Conservation (phyloP, 2,329 filamentous ascomycete species). For the Beauveria medogensis region DNA sequence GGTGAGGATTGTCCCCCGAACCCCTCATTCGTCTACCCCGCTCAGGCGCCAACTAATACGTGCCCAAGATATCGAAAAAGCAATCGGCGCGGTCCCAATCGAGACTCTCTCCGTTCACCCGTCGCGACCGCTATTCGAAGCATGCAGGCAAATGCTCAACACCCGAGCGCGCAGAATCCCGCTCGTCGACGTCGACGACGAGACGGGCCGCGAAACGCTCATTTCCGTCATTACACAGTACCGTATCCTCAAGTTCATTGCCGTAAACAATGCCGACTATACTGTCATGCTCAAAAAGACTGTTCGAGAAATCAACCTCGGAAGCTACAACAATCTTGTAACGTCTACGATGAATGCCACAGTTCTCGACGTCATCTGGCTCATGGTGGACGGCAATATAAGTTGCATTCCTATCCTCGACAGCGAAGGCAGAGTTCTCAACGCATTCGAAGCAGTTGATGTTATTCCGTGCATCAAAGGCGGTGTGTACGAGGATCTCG, state of each 20-base stretch:
- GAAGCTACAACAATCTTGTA: slow-evolving; percentile 72
- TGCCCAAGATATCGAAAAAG: slow-evolving; percentile 77
- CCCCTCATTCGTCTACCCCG: background rate
- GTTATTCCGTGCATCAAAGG: slow-evolving; percentile 95
- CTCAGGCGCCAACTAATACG: slow-evolving; percentile 4
- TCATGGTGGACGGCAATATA: slow-evolving; percentile 88
- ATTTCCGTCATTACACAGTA: slow-evolving; percentile 98
- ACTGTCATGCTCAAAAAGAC: slow-evolving; percentile 85
- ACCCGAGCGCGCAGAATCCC: slow-evolving; percentile 91
- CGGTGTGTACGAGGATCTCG: slow-evolving; percentile 83
- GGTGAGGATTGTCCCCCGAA: slow-evolving; percentile 44
- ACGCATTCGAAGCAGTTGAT: slow-evolving; percentile 96
- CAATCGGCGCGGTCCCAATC: slow-evolving; percentile 81
- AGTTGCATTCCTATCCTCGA: slow-evolving; percentile 93
- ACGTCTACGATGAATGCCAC: slow-evolving; percentile 83
- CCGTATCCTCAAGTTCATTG: slow-evolving; percentile 96
- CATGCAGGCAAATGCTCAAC: slow-evolving; percentile 86
- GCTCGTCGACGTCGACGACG: slow-evolving; percentile 85
- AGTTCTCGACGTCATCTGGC: slow-evolving; percentile 89
- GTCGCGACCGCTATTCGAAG: slow-evolving; percentile 84
- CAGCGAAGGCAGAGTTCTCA: slow-evolving; percentile 66
- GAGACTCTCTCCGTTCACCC: slow-evolving; percentile 97
- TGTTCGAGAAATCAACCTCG: slow-evolving; percentile 73
- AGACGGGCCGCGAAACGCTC: slow-evolving; percentile 85
- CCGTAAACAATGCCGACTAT: slow-evolving; percentile 80